Evolutionary conservation across 2,329 filamentous ascomycete species (phyloP), one percentile per base, ranked within the genome.

Genomic region (Neocatenulostroma microsporum): DNA sequence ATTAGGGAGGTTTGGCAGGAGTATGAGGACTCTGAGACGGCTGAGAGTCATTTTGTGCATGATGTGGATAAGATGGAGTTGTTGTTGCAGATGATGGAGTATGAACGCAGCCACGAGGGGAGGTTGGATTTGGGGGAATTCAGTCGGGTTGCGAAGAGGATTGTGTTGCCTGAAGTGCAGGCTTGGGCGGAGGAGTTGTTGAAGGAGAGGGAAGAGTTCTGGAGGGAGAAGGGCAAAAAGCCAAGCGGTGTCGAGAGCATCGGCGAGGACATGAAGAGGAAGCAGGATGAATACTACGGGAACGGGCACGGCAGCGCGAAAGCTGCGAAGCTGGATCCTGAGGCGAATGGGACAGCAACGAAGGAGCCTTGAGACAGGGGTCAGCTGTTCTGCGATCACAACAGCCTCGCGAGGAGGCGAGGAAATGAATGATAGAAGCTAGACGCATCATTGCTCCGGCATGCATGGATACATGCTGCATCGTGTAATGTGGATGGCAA

Each of bases 1-100:
- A 80, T 98, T 19, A 72, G 80, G 40, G 75, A 72, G 7, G 73
- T 95, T 34, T 98, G 91, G 85, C 81, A 93, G 55, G 91, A 98
- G 62, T 98, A 98, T 57, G 91, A 98, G 62, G 85, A 91, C 51
- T 80, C 78, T 13, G 55, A 80, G 64, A 96, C 91, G 7, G 66
- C 80, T 11, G 89, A 98, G 58, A 84, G 82, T 49, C 72, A 80
- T 43, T 96, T 89, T 46, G 91, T 98, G 28, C 91, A 98, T 60
- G 91, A 98, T 60, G 77, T 98, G 41, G 91, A 98, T 65, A 96
- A 96, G 78, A 79, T 98, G 61, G 91, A 98, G 67, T 68, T 98
- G 47, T 65, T 98, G 43, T 67, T 94, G 55, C 91, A 98, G 68
- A 95, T 95, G 84, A 69, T 94, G 20, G 91, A 98, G 62, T 98